Conservation (phyloP, 2,329 filamentous ascomycete species). For the Stemphylium beticola region DNA sequence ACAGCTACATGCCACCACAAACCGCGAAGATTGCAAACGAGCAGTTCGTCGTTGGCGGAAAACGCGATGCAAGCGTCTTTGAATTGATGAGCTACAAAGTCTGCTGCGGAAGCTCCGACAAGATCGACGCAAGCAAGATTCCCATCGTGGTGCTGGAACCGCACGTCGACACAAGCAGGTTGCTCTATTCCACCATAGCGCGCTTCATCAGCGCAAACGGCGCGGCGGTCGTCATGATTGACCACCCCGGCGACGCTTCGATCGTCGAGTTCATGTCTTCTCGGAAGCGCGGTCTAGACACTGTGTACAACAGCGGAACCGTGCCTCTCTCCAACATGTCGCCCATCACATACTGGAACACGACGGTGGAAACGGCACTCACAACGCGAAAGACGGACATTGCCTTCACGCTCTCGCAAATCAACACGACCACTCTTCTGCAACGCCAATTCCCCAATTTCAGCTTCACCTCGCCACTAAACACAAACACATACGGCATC, state of each 20-base stretch:
- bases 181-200: conserved; percentile 54
- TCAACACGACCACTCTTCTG: conserved; percentile 9
- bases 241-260: conserved; percentile 57
- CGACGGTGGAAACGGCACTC: conserved; percentile 19
- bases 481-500: conserved; percentile 17
- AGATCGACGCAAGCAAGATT: conserved; percentile 15
- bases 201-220: conserved; percentile 56
- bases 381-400: conserved; percentile 26
- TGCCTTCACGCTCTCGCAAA: conserved; percentile 21
- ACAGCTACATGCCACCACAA: conserved; percentile 28
- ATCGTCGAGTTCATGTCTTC: conserved; percentile 52
- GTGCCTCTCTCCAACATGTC: conserved; percentile 23
- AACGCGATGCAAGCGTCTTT: conserved; percentile 24
- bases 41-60: conserved; percentile 33
- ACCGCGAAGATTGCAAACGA: conserved; percentile 24
- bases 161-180: conserved; percentile 53
- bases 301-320: conserved; percentile 31
- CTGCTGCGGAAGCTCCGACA: conserved; percentile 20
- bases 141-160: conserved; percentile 54
- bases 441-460: conserved; percentile 16
- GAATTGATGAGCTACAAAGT: conserved; percentile 22
- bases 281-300: conserved; percentile 13
- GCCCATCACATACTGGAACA: conserved; percentile 23
- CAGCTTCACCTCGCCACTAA: conserved; percentile 14
- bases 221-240: conserved; percentile 56